phyloP scores from a whole-genome alignment of 1,284 basidiomycete genomes.

The Xerocomus amazonicus region DNA sequence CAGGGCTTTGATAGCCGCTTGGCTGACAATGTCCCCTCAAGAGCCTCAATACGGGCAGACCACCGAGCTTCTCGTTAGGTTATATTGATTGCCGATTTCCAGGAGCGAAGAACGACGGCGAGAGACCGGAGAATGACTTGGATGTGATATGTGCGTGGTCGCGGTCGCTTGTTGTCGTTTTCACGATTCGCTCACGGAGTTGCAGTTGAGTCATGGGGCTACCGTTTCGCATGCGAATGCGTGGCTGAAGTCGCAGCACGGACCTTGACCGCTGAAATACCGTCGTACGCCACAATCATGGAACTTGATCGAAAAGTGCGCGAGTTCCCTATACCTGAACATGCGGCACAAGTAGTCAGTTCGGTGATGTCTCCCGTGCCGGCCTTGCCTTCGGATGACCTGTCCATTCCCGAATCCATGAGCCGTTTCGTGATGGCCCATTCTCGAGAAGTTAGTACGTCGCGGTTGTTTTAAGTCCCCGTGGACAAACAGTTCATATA shows the following conservation, averaged over 20 bases:
- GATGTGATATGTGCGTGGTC: conserved; percentile 23
- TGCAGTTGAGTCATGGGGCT: conserved; percentile 56
- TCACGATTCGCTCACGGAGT: neutral
- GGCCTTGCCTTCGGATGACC: conserved; percentile 14
- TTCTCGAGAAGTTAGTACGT: conserved; percentile 55
- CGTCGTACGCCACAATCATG: conserved; percentile 64
- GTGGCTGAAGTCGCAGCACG: conserved; percentile 60
- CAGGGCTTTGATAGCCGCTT: neutral
- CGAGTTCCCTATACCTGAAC: conserved; percentile 58
- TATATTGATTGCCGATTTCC: conserved; percentile 59
- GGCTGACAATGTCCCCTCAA: conserved; percentile 23
- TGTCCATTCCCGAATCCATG: conserved; percentile 39
- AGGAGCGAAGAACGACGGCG: conserved; percentile 34
- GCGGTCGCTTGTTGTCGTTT: neutral
- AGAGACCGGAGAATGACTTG: conserved; percentile 25
- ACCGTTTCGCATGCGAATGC: conserved; percentile 61
- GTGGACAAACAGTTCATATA: conserved; percentile 3
- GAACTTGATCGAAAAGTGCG: conserved; percentile 69
- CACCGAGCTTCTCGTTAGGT: conserved; percentile 53
- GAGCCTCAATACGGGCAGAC: conserved; percentile 61
- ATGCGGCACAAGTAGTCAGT: conserved; percentile 34
- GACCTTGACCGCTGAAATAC: conserved; percentile 61
- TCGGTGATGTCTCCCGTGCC: conserved; percentile 16
- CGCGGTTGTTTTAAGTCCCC: neutral
- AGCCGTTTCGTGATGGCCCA: conserved; percentile 50